Evolutionary conservation across 2,329 filamentous ascomycete genomes (phyloP), one percentile per base, ranked within the genome.

Genomic region (Lachnellula willkommii): DNA sequence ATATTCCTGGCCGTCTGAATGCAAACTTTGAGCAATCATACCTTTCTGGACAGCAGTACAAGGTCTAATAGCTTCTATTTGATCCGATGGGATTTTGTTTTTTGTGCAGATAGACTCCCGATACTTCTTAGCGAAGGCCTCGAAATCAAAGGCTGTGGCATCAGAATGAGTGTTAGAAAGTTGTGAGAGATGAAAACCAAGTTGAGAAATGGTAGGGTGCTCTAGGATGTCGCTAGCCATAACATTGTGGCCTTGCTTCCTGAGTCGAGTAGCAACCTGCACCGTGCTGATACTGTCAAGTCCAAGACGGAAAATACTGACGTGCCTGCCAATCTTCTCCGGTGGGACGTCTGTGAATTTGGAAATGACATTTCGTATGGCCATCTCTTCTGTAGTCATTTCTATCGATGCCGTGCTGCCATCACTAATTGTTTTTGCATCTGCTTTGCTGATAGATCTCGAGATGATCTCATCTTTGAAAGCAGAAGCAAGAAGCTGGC

Each of bases 201-300:
- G 47, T 47, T 66, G 72, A 71, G 60, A 73, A 77, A 48, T 67
- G 15, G 70, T 81, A 0, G 79, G 76, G 54, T 77, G 77, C 64
- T 88, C 84, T 53, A 96, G 79, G 14, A 96, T 83, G 68, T 95
- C 89, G 1, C 83, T 80, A 0, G 88, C 84, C 1, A 83, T 82
- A 0, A 91, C 71, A 1, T 69, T 66, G 40, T 84, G 74, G 0
- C 84, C 84, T 17, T 78, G 65, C 40, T 77, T 79, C 17, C 87
- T 82, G 15, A 96, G 74, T 26, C 78, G 73, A 1, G 82, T 79
- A 0, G 90, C 89, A 9, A 96, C 77, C 66, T 96, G 91, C 5
- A 86, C 79, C 0, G 90, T 89, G 58, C 88, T 92, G 65, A 97
- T 94, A 68, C 92, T 96, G 71, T 96, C 92, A 3, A 96, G 75